Conservation (phyloP, 225 moss, liverwort and hornwort species). For the Physcomitrellopsis africana region DNA sequence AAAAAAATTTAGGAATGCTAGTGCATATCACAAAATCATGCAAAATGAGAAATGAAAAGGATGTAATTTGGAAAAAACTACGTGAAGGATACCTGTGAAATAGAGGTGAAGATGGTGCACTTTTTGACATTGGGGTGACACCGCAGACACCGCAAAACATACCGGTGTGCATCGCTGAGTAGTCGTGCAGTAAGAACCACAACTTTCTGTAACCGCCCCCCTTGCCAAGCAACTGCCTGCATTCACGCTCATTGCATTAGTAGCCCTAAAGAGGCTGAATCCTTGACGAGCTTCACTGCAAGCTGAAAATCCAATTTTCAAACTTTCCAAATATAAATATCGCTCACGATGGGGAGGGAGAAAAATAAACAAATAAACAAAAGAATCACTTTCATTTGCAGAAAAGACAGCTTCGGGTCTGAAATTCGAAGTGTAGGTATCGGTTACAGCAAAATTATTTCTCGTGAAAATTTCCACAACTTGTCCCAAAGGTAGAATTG, state of each 20-base stretch:
- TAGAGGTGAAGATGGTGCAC: slow-evolving; percentile 86
- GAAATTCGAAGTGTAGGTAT: not conserved
- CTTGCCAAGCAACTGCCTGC: slow-evolving; percentile 90
- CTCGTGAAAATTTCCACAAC: not conserved
- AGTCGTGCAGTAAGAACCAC: slow-evolving; percentile 77
- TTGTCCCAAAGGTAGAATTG: slow-evolving; percentile 6
- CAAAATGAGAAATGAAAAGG: slow-evolving; percentile 10
- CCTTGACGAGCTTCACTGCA: not conserved
- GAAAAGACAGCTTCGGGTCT: not conserved
- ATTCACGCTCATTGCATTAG: slow-evolving; percentile 30
- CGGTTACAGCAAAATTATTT: not conserved
- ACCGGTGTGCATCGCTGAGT: slow-evolving; percentile 84
- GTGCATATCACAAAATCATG: not conserved
- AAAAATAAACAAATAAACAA: not conserved
- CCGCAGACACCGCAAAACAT: slow-evolving; percentile 73
- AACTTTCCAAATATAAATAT: not conserved
- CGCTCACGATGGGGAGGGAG: not conserved
- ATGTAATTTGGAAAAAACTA: slow-evolving; percentile 7
- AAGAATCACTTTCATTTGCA: not conserved
- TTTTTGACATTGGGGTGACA: slow-evolving; percentile 70
- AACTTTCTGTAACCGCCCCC: slow-evolving; percentile 70
- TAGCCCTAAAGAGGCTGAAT: not conserved
- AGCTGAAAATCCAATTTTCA: not conserved
- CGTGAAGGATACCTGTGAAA: slow-evolving; percentile 70
- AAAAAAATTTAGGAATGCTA: slow-evolving; percentile 39